phyloP scores from a whole-genome alignment of 2,329 filamentous ascomycete genomes.

The Paecilomyces niveus region DNA sequence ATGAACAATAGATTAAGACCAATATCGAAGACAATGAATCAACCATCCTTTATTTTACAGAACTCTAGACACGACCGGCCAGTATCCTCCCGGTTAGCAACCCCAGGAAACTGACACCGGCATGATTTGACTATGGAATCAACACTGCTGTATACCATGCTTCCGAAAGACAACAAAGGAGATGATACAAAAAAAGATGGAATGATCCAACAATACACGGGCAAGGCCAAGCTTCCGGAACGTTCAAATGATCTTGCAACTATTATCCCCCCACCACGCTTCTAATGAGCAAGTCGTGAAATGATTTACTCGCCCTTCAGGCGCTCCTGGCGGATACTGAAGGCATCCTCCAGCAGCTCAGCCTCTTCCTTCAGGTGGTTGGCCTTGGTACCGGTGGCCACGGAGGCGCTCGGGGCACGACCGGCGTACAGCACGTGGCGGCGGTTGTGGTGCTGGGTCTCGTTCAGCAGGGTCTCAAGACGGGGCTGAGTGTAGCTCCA shows the following conservation, averaged over 20 bases:
- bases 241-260: not conserved
- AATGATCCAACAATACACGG: not conserved
- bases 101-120: not conserved
- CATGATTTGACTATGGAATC: not conserved
- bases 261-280: not conserved
- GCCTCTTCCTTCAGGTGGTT: slow-evolving; percentile 89
- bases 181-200: not conserved
- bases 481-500: slow-evolving; percentile 98
- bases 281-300: not conserved
- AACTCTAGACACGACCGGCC: not conserved
- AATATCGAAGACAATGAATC: not conserved
- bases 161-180: not conserved
- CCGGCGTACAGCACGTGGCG: slow-evolving; percentile 96
- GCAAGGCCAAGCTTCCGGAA: not conserved
- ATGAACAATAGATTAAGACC: not conserved
- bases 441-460: slow-evolving; percentile 86
- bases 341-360: slow-evolving; percentile 64
- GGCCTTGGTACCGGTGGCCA: slow-evolving; percentile 86
- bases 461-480: slow-evolving; percentile 91
- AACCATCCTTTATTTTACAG: not conserved
- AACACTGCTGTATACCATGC: not conserved
- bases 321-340: slow-evolving; percentile 57
- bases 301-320: slow-evolving; percentile 54
- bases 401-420: slow-evolving; percentile 83
- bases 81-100: not conserved